Evolutionary conservation across 1,284 basidiomycete genomes (phyloP), one percentile per base, ranked within the genome.

Genomic region (Inonotus obliquus): DNA sequence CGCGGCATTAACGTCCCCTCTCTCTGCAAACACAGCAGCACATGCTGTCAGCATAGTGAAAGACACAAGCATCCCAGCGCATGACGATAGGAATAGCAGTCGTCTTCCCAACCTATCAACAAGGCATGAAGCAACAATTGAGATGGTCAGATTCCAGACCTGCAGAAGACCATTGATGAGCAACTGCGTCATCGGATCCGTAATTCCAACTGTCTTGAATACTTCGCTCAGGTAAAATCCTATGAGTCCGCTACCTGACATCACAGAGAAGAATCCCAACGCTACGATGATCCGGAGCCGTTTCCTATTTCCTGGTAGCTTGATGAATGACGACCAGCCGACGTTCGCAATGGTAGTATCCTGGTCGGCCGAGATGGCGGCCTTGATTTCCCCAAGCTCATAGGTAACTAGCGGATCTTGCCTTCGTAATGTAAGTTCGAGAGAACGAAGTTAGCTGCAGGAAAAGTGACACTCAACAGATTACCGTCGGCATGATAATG

Each of bases 181-280:
- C 44, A 76, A 78, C 72, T 86, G 86, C 59, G 78, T 82, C 56
- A 79, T 78, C 4, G 78, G 71, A 67, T 81, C 74, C n/a, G 81
- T 83, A 69, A 92, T 86, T 55, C 89, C 89, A 63, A 92, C 86
- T 63, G 81, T 79, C 65, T 82, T 76, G 67, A 92, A 84, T 60
- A 91, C 85, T 68, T 82, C 79, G 74, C 78, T 84, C 65, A 92
- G 80, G 76, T 91, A 90, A 77, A 87, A 89, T 9, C 87, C 89
- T 84, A 88, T 86, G 86, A 62, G 56, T 9, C 61, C 61, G 39
- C 54, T 59, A 37, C 61, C 61, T 17, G 61, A 62, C 61, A 56
- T 89, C 65, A 86, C 83, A 5, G 86, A 86, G 77, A 87, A 87
- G 78, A 85, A 86, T 38, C 84, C 84, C 55, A 88, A 74, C 41